phyloP scores from a whole-genome alignment of 2,329 filamentous ascomycete genomes.

The Botryotinia narcissicola region DNA sequence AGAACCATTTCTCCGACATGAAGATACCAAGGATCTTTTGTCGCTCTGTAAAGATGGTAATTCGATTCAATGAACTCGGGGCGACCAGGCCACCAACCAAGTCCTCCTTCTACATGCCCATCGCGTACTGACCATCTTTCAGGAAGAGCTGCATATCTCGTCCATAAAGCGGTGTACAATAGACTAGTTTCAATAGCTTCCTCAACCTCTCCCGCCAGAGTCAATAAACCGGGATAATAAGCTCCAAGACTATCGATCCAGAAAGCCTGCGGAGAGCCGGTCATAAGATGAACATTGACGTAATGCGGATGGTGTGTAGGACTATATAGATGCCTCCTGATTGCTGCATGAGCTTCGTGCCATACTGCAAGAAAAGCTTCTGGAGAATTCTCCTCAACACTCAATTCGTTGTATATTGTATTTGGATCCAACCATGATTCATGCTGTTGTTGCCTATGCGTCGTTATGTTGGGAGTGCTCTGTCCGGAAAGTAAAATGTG shows the following conservation, averaged over 20 bases:
- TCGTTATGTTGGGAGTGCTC: conserved; percentile 51
- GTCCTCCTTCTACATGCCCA: conserved; percentile 77
- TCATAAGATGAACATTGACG: conserved; percentile 82
- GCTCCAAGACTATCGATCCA: conserved; percentile 97
- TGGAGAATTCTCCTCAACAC: conserved; percentile 65
- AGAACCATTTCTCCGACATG: conserved; percentile 95
- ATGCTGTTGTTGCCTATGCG: conserved; percentile 25
- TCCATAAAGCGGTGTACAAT: conserved; percentile 91
- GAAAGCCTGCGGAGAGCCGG: conserved; percentile 81
- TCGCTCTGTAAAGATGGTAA: conserved; percentile 93
- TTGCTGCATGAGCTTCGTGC: conserved; percentile 80
- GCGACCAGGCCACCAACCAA: conserved; percentile 92
- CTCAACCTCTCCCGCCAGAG: conserved; percentile 82
- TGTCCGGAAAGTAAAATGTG: conserved; percentile 85
- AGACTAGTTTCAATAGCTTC: conserved; percentile 89
- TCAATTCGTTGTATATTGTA: conserved; percentile 56
- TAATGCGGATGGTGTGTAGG: conserved; percentile 86
- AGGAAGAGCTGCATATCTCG: conserved; percentile 86
- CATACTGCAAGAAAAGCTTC: conserved; percentile 79
- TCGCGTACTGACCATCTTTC: conserved; percentile 90
- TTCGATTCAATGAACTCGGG: conserved; percentile 97
- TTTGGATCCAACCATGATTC: conserved; percentile 61
- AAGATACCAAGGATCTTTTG: conserved; percentile 92
- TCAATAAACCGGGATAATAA: conserved; percentile 87
- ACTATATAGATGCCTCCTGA: conserved; percentile 89